Conservation (phyloP, 2,329 filamentous ascomycete genomes). For the Aspergillus transmontanensis region DNA sequence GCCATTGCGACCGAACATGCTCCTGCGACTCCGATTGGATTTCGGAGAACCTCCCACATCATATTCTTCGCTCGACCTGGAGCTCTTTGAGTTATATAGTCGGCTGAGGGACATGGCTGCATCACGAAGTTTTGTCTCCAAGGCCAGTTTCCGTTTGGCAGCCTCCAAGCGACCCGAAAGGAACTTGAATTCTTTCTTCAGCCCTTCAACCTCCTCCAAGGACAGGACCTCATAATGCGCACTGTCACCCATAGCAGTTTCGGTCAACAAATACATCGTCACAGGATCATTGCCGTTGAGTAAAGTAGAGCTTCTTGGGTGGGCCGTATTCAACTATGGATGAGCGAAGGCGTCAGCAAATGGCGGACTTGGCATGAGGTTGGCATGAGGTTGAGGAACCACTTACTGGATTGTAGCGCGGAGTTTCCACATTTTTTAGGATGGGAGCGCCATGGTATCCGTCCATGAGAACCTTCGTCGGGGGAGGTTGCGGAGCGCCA, state of each 20-base stretch:
- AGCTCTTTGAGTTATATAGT: slow-evolving; percentile 70
- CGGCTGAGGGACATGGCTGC: slow-evolving; percentile 84
- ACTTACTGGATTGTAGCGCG: slow-evolving; percentile 62
- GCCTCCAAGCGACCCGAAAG: slow-evolving; percentile 78
- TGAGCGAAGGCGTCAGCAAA: background rate
- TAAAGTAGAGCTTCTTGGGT: slow-evolving; percentile 40
- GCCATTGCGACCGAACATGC: slow-evolving; percentile 50
- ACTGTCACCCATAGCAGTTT: slow-evolving; percentile 90
- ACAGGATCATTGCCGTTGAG: slow-evolving; percentile 61
- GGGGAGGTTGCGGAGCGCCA: slow-evolving; percentile 34
- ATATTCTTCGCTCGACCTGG: slow-evolving; percentile 50
- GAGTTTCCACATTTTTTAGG: slow-evolving; percentile 57
- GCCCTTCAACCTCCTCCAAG: slow-evolving; percentile 83
- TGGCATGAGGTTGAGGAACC: slow-evolving; percentile 4
- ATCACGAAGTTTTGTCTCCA: slow-evolving; percentile 93
- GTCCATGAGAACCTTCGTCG: slow-evolving; percentile 56
- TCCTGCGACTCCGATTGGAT: slow-evolving; percentile 57
- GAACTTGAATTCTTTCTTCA: slow-evolving; percentile 83
- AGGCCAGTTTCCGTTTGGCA: slow-evolving; percentile 76
- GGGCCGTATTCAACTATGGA: slow-evolving; percentile 55
- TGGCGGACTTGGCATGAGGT: background rate
- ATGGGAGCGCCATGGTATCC: slow-evolving; percentile 62
- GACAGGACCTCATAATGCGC: slow-evolving; percentile 81
- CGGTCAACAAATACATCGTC: slow-evolving; percentile 86
- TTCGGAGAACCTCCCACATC: slow-evolving; percentile 40